Percentiles rank a stretch among this genome's conserved stretches.
These are phyloP conservation scores for Lachnellula hyalina DNA, from an alignment of 2,329 filamentous ascomycete species.

Conservation along the genomic window DNA sequence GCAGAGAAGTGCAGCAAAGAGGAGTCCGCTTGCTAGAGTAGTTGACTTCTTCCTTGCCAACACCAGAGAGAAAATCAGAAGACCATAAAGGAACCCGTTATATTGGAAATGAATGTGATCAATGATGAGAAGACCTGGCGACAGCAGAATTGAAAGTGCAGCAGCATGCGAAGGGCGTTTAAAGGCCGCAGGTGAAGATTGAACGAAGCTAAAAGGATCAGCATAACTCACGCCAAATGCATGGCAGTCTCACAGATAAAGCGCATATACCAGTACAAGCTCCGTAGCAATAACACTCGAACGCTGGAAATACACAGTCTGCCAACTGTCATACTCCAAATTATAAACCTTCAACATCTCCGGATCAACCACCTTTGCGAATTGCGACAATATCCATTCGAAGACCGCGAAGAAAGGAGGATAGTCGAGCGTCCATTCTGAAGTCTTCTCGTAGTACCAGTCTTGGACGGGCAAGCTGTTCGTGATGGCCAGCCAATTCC, in stretches of 20 bases:
- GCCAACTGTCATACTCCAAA: slow-evolving; percentile 83
- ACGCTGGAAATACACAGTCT: slow-evolving; percentile 90
- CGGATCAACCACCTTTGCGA: slow-evolving; percentile 70
- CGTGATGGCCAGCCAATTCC: slow-evolving; percentile 97
- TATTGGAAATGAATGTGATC: slow-evolving; percentile 99
- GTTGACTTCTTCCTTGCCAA: slow-evolving; percentile 71
- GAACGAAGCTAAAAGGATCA: slow-evolving; percentile 57
- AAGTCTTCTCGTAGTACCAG: slow-evolving; percentile 97
- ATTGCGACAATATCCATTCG: slow-evolving; percentile 85
- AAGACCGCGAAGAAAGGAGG: slow-evolving; percentile 97
- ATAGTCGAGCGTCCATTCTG: slow-evolving; percentile 99
- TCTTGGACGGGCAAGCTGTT: slow-evolving; percentile 78
- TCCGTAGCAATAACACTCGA: slow-evolving; percentile 83
- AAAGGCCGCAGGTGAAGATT: slow-evolving; percentile 58
- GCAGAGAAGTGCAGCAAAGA: slow-evolving; percentile 82
- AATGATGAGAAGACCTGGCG: slow-evolving; percentile 90
- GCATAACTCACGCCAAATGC: slow-evolving; percentile 13
- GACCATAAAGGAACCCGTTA: slow-evolving; percentile 92
- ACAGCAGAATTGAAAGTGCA: slow-evolving; percentile 83
- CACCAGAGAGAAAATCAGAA: slow-evolving; percentile 81
- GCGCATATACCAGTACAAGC: slow-evolving; percentile 74
- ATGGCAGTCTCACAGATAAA: slow-evolving; percentile 58
- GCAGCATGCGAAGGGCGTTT: slow-evolving; percentile 78
- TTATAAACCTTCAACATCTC: slow-evolving; percentile 78
- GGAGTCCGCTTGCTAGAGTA: slow-evolving; percentile 69